Percentiles rank a stretch among this genome's conserved stretches.
These are phyloP conservation scores for Torulaspora microellipsoides DNA, from an alignment of 805 yeast species.

Conservation along the genomic window DNA sequence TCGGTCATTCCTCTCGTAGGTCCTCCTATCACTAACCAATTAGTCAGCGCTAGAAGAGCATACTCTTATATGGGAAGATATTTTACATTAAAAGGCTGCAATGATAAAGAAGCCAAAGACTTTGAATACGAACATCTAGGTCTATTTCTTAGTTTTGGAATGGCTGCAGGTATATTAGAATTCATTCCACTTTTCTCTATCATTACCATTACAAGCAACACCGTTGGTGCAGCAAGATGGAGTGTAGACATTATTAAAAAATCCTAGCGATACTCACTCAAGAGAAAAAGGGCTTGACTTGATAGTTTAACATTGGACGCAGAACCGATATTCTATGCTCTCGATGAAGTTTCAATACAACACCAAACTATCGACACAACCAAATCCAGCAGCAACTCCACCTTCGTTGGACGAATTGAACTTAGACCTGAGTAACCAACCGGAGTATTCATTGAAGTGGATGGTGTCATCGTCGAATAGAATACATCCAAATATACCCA, in stretches of 20 bases:
- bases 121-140: conserved; percentile 36
- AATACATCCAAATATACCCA: conserved; percentile 85
- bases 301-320: too few relatives aligned
- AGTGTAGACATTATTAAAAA: conserved; percentile 40
- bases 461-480: conserved; percentile 66
- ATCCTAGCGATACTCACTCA: not conserved
- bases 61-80: conserved; percentile 25
- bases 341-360: conserved; percentile 12
- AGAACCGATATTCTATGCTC: not conserved
- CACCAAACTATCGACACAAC: conserved; percentile 85
- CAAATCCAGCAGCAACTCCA: conserved; percentile 99
- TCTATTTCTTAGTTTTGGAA: conserved; percentile 47
- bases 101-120: conserved; percentile 30
- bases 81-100: conserved; percentile 18
- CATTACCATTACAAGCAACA: conserved; percentile 53
- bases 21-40: conserved; percentile 28
- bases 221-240: conserved; percentile 64
- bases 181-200: conserved; percentile 50
- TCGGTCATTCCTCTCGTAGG: conserved; percentile 35
- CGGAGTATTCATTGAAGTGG: conserved; percentile 62
- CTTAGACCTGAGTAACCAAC: conserved; percentile 86
- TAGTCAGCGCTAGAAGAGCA: conserved; percentile 29
- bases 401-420: conserved; percentile 89
- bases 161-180: conserved; percentile 48
- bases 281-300: not conserved